phyloP scores from a whole-genome alignment of 2,329 filamentous ascomycete species.

The Aaosphaeria arxii region DNA sequence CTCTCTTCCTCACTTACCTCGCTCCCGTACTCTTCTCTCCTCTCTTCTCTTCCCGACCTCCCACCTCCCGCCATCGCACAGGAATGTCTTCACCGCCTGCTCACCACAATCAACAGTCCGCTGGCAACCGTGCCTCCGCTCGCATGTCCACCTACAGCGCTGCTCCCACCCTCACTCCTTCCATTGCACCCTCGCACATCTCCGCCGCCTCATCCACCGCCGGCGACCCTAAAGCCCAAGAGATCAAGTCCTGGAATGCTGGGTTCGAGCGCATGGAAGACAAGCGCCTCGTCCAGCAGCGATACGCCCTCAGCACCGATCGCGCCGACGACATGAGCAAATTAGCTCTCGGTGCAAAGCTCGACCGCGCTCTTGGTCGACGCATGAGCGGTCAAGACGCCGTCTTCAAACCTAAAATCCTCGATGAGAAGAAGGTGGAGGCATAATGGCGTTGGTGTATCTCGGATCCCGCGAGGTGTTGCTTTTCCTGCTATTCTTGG shows the following conservation, averaged over 20 bases:
- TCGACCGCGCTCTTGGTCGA: slow-evolving; percentile 80
- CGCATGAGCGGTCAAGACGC: slow-evolving; percentile 89
- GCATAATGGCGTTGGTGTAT: slow-evolving; percentile 11
- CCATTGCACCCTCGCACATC: slow-evolving; percentile 46
- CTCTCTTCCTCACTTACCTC: neutral
- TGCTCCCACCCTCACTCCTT: slow-evolving; percentile 50
- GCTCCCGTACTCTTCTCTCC: neutral
- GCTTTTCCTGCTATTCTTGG: neutral
- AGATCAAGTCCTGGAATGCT: slow-evolving; percentile 73
- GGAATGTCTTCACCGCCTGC: neutral
- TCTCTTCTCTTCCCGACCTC: neutral
- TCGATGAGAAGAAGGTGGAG: slow-evolving; percentile 35
- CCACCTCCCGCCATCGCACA: slow-evolving; percentile 2
- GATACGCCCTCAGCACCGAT: slow-evolving; percentile 73
- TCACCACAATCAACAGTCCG: slow-evolving; percentile 20
- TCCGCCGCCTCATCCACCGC: slow-evolving; percentile 32
- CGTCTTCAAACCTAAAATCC: slow-evolving; percentile 63
- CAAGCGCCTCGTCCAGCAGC: slow-evolving; percentile 77
- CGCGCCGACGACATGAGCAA: slow-evolving; percentile 82
- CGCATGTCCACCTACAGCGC: slow-evolving; percentile 52
- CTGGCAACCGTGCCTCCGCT: slow-evolving; percentile 38
- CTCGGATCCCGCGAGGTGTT: no score
- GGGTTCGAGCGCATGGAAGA: slow-evolving; percentile 87
- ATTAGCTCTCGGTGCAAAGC: slow-evolving; percentile 83
- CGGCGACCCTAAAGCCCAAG: slow-evolving; percentile 52